A percentile compares a stretch with the other conserved stretches of the same genome.
Conservation (phyloP, 1,284 basidiomycete genomes). For the Jaminaea rosea region DNA sequence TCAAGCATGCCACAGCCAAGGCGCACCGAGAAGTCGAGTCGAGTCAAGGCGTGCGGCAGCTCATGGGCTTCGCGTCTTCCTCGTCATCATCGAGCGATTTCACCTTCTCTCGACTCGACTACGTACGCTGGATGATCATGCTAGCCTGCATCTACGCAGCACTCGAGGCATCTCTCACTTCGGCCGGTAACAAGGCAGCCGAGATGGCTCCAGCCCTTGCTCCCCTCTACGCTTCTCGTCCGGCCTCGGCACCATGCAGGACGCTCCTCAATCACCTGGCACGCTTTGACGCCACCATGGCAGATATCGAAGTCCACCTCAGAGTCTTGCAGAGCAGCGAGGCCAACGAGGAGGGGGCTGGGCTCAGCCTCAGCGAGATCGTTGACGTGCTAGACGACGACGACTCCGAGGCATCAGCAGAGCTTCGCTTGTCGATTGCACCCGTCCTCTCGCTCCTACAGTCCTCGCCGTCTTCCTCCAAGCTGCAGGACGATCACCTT, state of each 20-base stretch:
- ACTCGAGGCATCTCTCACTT: neutral
- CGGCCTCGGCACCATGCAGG: neutral
- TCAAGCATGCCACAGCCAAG: constrained; percentile 13
- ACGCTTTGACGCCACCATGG: constrained; percentile 4
- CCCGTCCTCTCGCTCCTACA: too few relatives aligned
- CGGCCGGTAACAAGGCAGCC: neutral
- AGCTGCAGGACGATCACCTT: constrained; percentile 13
- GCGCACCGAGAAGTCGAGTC: constrained; percentile 21
- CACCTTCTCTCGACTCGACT: constrained; percentile 17
- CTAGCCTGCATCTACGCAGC: constrained; percentile 20
- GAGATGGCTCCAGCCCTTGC: neutral
- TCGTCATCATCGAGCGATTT: neutral
- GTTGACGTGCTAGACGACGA: constrained; percentile 7
- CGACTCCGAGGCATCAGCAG: too few relatives aligned
- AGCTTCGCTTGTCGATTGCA: too few relatives aligned
- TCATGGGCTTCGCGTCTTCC: constrained; percentile 4
- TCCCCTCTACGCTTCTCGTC: neutral
- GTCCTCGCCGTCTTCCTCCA: neutral
- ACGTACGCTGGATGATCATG: constrained; percentile 27
- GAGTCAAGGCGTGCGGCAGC: constrained; percentile 16
- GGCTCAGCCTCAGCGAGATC: constrained; percentile 5
- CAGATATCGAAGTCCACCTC: constrained; percentile 16
- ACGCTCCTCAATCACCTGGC: constrained; percentile 10
- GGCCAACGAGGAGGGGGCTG: constrained; percentile 7
- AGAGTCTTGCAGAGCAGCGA: constrained; percentile 4